Conservation (phyloP, 345 rosid genomes). For the Populus euphratica region DNA sequence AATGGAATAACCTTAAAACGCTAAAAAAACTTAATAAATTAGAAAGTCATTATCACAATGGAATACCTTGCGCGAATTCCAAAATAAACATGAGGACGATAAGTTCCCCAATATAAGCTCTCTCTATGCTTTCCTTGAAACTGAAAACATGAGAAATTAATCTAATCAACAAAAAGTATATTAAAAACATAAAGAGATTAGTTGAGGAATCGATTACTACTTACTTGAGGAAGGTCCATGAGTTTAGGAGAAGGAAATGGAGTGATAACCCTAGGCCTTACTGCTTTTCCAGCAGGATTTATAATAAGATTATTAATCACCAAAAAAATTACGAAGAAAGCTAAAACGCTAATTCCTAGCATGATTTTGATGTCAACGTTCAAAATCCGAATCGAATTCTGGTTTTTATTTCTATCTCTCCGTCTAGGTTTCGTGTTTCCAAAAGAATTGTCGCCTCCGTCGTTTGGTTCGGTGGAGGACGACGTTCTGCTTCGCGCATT, state of each 20-base stretch:
- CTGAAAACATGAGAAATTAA: conserved; percentile 21
- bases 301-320: conserved; percentile 32
- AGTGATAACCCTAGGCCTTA: conserved; percentile 64
- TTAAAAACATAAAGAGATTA: neutral
- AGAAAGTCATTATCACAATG: neutral
- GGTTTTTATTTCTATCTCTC: conserved; percentile 27
- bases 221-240: conserved; percentile 66
- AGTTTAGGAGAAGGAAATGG: conserved; percentile 80
- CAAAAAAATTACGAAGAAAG: conserved; percentile 31
- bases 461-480: conserved; percentile 29
- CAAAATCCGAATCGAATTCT: conserved; percentile 30
- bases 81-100: conserved; percentile 77
- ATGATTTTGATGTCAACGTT: conserved; percentile 36
- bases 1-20: neutral
- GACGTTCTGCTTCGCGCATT: conserved; percentile 56
- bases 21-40: neutral
- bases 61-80: conserved; percentile 81
- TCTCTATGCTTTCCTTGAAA: conserved; percentile 84
- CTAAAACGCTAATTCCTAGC: conserved; percentile 34
- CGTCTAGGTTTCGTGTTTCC: conserved; percentile 21
- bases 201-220: neutral
- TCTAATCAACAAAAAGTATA: neutral
- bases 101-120: conserved; percentile 90
- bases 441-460: conserved; percentile 33
- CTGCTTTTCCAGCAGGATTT: conserved; percentile 30